These are phyloP conservation scores for Leishmania tropica DNA, from an alignment of 208 protist genomes.

Conservation along the genomic window DNA sequence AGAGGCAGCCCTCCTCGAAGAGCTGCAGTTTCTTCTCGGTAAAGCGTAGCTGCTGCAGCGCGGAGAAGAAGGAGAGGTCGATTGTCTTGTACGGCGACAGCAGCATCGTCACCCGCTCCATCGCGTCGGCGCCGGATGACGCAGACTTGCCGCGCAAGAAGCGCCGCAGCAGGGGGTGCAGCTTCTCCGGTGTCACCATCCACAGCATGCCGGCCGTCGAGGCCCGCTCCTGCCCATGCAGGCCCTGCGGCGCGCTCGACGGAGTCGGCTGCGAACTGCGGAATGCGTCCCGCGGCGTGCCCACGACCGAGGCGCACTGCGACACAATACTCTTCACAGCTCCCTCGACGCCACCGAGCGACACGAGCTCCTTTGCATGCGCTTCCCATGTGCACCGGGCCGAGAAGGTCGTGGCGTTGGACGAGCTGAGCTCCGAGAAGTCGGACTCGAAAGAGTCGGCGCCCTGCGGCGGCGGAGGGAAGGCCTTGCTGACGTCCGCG, in stretches of 20 bases:
- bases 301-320: slow-evolving; percentile 74
- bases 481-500: slow-evolving; percentile 67
- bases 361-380: slow-evolving; percentile 60
- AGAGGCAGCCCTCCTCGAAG: slow-evolving; percentile 88
- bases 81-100: slow-evolving; percentile 79
- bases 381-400: slow-evolving; percentile 73
- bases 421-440: slow-evolving; percentile 69
- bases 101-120: slow-evolving; percentile 88
- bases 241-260: slow-evolving; percentile 38
- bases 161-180: slow-evolving; percentile 68
- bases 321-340: slow-evolving; percentile 66
- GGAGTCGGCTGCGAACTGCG: slow-evolving; percentile 73
- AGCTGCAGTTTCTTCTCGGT: slow-evolving; percentile 92
- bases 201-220: slow-evolving; percentile 85
- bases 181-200: slow-evolving; percentile 77
- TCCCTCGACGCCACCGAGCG: slow-evolving; percentile 67
- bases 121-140: slow-evolving; percentile 85
- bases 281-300: slow-evolving; percentile 77
- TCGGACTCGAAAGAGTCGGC: slow-evolving; percentile 84
- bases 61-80: slow-evolving; percentile 88
- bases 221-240: slow-evolving; percentile 86
- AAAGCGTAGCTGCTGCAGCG: slow-evolving; percentile 90
- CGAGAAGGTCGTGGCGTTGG: slow-evolving; percentile 49
- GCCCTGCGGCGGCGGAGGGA: slow-evolving; percentile 67
- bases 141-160: slow-evolving; percentile 66